Percentiles rank a stretch among this genome's conserved stretches.
Evolutionary conservation across 768 basidiomycete genomes (phyloP).

Genomic region (Termitomyces sp.): DNA sequence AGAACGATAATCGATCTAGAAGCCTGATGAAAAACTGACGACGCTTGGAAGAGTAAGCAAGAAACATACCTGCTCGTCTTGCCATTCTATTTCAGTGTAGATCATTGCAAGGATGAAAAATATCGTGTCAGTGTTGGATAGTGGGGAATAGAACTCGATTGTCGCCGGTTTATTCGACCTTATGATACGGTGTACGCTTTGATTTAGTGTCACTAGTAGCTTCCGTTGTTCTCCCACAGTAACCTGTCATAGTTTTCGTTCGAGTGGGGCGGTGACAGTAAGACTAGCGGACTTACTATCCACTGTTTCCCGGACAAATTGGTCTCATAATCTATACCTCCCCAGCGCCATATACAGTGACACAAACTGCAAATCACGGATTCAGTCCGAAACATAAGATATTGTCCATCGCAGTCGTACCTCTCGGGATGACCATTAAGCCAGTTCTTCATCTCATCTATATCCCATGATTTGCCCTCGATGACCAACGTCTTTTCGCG

Average conservation of each 20-base stretch:
- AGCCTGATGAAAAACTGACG: too few species aligned
- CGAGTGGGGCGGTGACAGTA: background rate
- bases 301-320: conserved; percentile 7
- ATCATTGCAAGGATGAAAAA: conserved; percentile 11
- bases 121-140: conserved; percentile 1
- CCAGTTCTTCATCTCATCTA: conserved; percentile 7
- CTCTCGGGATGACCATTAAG: background rate
- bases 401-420: background rate
- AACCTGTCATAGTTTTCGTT: background rate
- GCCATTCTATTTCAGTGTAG: conserved; percentile 10
- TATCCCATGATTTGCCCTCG: conserved; percentile 5
- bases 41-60: too few species aligned
- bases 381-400: background rate
- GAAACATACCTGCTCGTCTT: conserved; percentile 7
- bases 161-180: conserved; percentile 6
- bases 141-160: conserved; percentile 1
- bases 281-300: conserved; percentile 4
- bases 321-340: conserved; percentile 1
- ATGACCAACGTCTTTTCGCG: background rate
- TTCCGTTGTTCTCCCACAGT: background rate
- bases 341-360: conserved; percentile 13
- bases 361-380: background rate
- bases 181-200: conserved; percentile 6
- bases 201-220: conserved; percentile 7
- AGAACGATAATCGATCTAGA: too few species aligned